Conservation (phyloP, 2,329 filamentous ascomycete species). For the Trichoderma sp. region DNA sequence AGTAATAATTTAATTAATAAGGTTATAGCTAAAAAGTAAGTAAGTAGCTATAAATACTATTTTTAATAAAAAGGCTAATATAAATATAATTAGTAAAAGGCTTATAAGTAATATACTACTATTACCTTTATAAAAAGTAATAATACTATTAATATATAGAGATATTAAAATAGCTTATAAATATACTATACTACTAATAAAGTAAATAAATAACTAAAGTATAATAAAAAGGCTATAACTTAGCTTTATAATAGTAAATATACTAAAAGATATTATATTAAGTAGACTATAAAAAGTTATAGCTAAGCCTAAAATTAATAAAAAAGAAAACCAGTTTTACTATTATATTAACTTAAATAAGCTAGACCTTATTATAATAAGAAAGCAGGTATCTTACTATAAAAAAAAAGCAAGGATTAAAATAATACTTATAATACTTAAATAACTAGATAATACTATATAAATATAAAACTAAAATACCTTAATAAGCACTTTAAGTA, state of each 20-base stretch:
- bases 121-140: not conserved
- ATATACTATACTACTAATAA: constrained; percentile 3
- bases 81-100: not conserved
- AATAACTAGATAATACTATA: not conserved
- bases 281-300: constrained; percentile 11
- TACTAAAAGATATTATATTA: constrained; percentile 23
- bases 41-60: not conserved
- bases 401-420: not conserved
- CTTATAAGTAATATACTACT: not conserved
- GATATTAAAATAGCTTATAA: not conserved
- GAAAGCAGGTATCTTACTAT: not conserved
- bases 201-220: constrained; percentile 21
- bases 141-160: not conserved
- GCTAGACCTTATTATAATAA: constrained; percentile 15
- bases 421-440: not conserved
- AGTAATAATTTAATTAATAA: constrained; percentile 15
- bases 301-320: constrained; percentile 25
- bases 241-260: constrained; percentile 9
- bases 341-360: not conserved
- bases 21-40: constrained; percentile 1
- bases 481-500: too few relatives aligned
- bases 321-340: constrained; percentile 5
- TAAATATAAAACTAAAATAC: too few relatives aligned
- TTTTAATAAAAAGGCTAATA: not conserved
- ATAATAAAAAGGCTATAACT: constrained; percentile 20